Evolutionary conservation across 1,284 basidiomycete genomes (phyloP).

Genomic region (Heterobasidion parviporum): DNA sequence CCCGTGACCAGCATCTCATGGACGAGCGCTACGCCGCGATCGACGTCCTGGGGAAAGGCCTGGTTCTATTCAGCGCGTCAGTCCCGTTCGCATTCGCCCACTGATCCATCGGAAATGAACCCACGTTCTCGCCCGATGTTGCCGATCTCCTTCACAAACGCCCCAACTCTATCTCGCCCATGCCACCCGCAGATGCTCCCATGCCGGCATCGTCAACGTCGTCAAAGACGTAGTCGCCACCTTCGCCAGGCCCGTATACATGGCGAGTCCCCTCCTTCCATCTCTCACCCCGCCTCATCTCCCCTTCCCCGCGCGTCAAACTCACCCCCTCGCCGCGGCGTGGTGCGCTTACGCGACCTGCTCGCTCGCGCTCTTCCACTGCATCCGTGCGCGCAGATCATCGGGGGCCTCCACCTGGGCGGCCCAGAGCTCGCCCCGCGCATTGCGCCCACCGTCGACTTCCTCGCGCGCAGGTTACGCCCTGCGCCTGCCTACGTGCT

Average conservation of each 20-base stretch:
- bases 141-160: neutral
- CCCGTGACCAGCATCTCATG: conserved; percentile 50
- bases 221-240: conserved; percentile 54
- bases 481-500: conserved; percentile 65
- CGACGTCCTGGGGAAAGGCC: conserved; percentile 71
- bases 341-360: neutral
- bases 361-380: neutral
- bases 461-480: conserved; percentile 48
- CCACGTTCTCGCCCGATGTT: neutral
- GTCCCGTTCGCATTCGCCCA: conserved; percentile 18
- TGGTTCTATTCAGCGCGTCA: conserved; percentile 76
- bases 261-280: conserved; percentile 32
- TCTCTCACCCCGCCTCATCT: neutral
- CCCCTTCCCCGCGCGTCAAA: no score
- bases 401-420: conserved; percentile 76
- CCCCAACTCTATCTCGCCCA: neutral
- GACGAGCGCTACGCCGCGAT: conserved; percentile 75
- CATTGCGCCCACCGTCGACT: conserved; percentile 63
- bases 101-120: neutral
- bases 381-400: conserved; percentile 36
- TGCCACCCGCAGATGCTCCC: conserved; percentile 50
- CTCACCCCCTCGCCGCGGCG: no score
- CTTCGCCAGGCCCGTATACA: conserved; percentile 65
- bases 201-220: conserved; percentile 81
- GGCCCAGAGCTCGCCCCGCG: conserved; percentile 53